phyloP scores from a whole-genome alignment of 2,329 filamentous ascomycete genomes.

The Epichloe amarillans region DNA sequence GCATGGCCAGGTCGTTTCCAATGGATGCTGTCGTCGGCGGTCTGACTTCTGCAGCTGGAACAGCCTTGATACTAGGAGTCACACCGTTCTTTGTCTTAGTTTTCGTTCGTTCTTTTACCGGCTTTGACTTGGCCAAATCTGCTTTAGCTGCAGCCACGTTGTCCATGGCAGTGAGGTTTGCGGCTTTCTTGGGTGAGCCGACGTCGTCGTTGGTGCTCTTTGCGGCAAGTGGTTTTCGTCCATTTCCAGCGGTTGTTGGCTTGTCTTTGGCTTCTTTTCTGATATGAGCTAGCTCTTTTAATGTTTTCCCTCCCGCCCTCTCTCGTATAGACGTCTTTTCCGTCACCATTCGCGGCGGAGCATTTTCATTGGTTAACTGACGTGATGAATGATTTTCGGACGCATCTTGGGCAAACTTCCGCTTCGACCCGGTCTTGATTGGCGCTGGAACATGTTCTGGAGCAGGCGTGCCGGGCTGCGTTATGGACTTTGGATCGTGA shows the following conservation, averaged over 20 bases:
- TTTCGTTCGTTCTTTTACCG: conserved; percentile 13
- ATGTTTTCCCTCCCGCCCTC: conserved; percentile 26
- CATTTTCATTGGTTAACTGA: conserved; percentile 17
- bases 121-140: conserved; percentile 18
- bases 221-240: conserved; percentile 35
- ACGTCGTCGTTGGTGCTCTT: conserved; percentile 50
- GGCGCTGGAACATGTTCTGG: conserved; percentile 10
- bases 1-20: conserved; percentile 11
- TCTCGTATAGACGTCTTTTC: conserved; percentile 19
- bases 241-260: conserved; percentile 13
- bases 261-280: conserved; percentile 28
- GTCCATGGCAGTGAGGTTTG: conserved; percentile 20
- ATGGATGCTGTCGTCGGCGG: conserved; percentile 8
- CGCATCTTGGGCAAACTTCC: conserved; percentile 46
- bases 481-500: not conserved
- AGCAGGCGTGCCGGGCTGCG: not conserved
- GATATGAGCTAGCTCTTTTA: conserved; percentile 32
- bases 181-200: conserved; percentile 41
- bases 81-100: conserved; percentile 15
- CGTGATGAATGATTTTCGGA: conserved; percentile 23
- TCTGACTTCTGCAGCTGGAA: conserved; percentile 7
- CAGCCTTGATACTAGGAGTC: conserved; percentile 11
- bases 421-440: conserved; percentile 39
- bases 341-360: conserved; percentile 5
- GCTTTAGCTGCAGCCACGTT: conserved; percentile 27